A percentile compares a stretch with the other conserved stretches of the same genome.
phyloP scores from a whole-genome alignment of 805 yeast genomes.

The Scheffersomyces lignosus region DNA sequence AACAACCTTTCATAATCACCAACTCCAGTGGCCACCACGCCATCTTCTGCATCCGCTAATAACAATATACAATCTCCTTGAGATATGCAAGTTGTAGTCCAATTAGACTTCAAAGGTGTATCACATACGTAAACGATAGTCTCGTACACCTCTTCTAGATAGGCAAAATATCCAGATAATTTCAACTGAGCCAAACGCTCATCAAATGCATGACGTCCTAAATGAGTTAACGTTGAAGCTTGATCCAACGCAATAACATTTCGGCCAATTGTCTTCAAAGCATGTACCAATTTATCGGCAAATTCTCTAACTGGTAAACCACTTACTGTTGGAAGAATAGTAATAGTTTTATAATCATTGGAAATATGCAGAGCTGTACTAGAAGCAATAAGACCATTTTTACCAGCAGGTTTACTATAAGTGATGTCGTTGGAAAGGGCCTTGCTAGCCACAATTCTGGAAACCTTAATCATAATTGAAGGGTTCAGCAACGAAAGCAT shows the following conservation, averaged over 20 bases:
- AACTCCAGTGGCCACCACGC: constrained; percentile 55
- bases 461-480: constrained; percentile 84
- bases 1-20: constrained; percentile 86
- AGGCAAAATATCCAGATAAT: constrained; percentile 86
- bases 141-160: constrained; percentile 84
- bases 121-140: constrained; percentile 91
- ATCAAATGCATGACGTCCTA: constrained; percentile 93
- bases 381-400: constrained; percentile 25
- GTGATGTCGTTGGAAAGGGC: constrained; percentile 18
- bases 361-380: constrained; percentile 32
- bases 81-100: constrained; percentile 91
- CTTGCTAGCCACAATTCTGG: constrained; percentile 78
- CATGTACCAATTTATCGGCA: constrained; percentile 69
- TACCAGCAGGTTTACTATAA: constrained; percentile 1
- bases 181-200: constrained; percentile 75
- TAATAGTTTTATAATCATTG: constrained; percentile 73
- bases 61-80: constrained; percentile 95
- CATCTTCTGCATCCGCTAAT: constrained; percentile 78
- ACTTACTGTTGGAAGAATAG: constrained; percentile 73
- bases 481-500: constrained; percentile 82
- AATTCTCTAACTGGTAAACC: constrained; percentile 89
- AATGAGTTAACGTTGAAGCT: constrained; percentile 70
- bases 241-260: constrained; percentile 81
- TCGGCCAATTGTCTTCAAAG: constrained; percentile 70
- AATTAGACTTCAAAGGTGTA: constrained; percentile 73